Base-by-base conservation (phyloP, 2,329 filamentous ascomycete genomes). In the Fusarium sp. region DNA sequence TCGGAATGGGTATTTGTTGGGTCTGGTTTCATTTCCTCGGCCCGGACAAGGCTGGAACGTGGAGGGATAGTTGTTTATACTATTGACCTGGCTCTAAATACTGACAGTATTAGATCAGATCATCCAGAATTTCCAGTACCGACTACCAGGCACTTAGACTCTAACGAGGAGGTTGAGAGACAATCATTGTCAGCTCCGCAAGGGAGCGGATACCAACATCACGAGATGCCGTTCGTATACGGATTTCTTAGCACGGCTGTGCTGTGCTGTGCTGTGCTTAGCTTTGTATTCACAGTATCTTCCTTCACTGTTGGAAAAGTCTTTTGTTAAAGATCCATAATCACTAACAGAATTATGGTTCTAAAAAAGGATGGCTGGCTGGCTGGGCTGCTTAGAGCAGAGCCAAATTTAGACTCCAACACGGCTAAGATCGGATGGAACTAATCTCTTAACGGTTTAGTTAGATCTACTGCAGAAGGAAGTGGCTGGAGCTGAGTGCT, bases 321-420 rank as follows among this genome's bases (percentile, higher is more conserved):
- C 48, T 39, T 59, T 31, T 25, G 34, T 13, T 18, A 28, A 43
- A 42, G 51, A 43, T 58, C 45, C 34, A 37, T 28, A 52, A 34
- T 60, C 49, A 42, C 49, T 42, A 14, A 19, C 39, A 52, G 30
- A 23, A 28, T 46, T 52, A 48, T 39, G 28, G 37, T 57, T 53
- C 62, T 58, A 63, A 67, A 66, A 63, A 52, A 41, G 64, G 52
- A 56, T 26, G 31, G 45, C 51, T 60, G 54, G 59, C 52, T 43
- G 34, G 34, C 18, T 37, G 34, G 34, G 34, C 34, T 44, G 68
- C 58, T 73, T 68, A 72, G 57, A 70, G 41, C 42, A 70, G 62
- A 64, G 30, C 67, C 65, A 71, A 74, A 71, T 71, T 70, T 73
- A 64, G 59, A 57, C 58, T 73, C 62, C 55, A 55, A 58, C n/a